Evolutionary conservation across 371 early-diverging fungal species (phyloP), one percentile per base, ranked within the genome.

Genomic region (Mortierella sp.): DNA sequence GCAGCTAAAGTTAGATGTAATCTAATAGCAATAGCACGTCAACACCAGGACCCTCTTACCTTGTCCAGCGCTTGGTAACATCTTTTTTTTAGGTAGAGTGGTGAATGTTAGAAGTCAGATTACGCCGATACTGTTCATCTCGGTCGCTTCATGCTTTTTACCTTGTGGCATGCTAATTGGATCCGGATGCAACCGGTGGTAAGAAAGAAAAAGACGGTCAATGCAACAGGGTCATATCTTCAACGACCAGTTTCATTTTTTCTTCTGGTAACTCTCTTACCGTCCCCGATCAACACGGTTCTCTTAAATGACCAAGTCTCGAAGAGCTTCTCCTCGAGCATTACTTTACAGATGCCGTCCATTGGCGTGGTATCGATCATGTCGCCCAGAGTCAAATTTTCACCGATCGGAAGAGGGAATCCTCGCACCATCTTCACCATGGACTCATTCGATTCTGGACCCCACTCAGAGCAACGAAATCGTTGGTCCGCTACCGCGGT

Each of bases 401-500:
- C 64, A 1, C 64, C 64, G 26, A 41, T 43, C 3, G 64, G 64
- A 23, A 31, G 50, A 14, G 50, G 64, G 3, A 48, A 24, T 14
- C 56, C 43, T 5, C 41, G 46, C 21, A 51, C 50, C 23, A 59
- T 51, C 9, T 39, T 46, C 31, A 64, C 55, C 64, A 56, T 64
- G 41, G 47, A 31, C n/a, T 58, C 64, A 19, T 56, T 60, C 4
- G 61, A 46, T 28, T 71, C 57, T 0, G 72, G 61, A 14, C 65
- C 63, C 72, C 72, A 71, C 21, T 71, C 72, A 24, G 72, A 53
- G 32, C 56, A 56, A 1, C 52, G 56, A 46, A 60, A 71, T 27
- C 44, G 47, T 23, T 60, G 51, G 17, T 39, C 30, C 28, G 30
- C 48, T 50, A 46, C 54, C 32, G 56, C 42, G 1, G 23, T 28